Evolutionary conservation across 2,329 filamentous ascomycete species (phyloP).

Genomic region (Sordariomycetes sp.): DNA sequence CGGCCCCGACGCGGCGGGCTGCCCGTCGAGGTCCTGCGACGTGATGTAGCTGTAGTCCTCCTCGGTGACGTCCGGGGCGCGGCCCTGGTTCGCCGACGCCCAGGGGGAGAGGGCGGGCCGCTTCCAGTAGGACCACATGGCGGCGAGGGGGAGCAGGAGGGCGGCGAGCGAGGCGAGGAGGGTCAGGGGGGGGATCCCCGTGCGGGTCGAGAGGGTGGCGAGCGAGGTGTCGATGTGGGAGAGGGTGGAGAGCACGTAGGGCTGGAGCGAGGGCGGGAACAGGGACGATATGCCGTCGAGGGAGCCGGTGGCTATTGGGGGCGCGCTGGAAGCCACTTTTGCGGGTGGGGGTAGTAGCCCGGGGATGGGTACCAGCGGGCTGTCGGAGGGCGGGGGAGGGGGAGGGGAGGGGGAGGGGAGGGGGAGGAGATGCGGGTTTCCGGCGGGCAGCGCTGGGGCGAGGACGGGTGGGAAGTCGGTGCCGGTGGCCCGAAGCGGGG

Average conservation of each 20-base stretch:
- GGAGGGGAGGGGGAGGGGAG: not conserved
- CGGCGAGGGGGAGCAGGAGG: constrained; percentile 19
- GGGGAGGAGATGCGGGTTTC: not conserved
- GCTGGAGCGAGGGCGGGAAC: constrained; percentile 33
- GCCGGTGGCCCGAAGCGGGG: not conserved
- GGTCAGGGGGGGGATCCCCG: constrained; percentile 35
- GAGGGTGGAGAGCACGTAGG: constrained; percentile 42
- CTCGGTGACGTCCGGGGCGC: constrained; percentile 52
- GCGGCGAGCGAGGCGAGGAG: constrained; percentile 37
- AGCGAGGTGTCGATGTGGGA: constrained; percentile 25
- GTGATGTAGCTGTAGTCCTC: constrained; percentile 77
- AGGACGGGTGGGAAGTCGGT: not conserved
- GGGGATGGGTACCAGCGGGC: not conserved
- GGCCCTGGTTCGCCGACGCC: constrained; percentile 21
- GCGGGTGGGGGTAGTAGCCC: constrained; percentile 1
- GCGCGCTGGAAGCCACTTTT: constrained; percentile 51
- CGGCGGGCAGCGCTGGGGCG: not conserved
- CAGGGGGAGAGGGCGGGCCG: constrained; percentile 3
- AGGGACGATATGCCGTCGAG: constrained; percentile 46
- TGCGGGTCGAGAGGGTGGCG: constrained; percentile 32
- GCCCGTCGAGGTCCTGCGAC: constrained; percentile 53
- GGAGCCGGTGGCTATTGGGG: constrained; percentile 42
- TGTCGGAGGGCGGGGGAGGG: too few species aligned
- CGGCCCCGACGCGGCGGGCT: not conserved
- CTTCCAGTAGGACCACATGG: constrained; percentile 32